Conservation (phyloP, 768 basidiomycete genomes). For the Tricholoma bakamatsutake region DNA sequence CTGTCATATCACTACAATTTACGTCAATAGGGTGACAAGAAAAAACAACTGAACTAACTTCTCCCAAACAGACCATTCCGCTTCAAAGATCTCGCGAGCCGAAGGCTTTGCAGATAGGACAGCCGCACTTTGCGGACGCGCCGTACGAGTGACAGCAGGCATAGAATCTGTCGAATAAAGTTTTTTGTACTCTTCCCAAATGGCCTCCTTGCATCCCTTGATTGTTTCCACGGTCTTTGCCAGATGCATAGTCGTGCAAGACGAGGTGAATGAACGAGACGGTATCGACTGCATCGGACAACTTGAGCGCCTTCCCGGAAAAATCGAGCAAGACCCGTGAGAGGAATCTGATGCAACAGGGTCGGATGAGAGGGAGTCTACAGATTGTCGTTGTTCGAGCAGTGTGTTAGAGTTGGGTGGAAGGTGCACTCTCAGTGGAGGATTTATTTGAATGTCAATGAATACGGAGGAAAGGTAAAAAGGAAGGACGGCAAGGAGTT, state of each 20-base stretch:
- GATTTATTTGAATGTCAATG: conserved; percentile 42
- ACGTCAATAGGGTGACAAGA: background rate
- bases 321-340: background rate
- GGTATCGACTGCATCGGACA: background rate
- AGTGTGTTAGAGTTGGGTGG: conserved; percentile 40
- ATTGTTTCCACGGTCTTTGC: conserved; percentile 53
- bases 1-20: conserved; percentile 61
- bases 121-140: conserved; percentile 20
- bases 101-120: conserved; percentile 18
- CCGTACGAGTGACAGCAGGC: conserved; percentile 30
- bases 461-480: conserved; percentile 60
- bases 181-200: conserved; percentile 58
- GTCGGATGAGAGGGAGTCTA: background rate
- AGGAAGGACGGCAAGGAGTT: conserved; percentile 53
- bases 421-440: conserved; percentile 45
- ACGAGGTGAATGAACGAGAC: conserved; percentile 12
- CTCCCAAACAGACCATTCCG: conserved; percentile 66
- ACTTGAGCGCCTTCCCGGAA: background rate
- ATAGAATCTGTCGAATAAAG: conserved; percentile 38
- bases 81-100: conserved; percentile 56
- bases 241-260: conserved; percentile 61
- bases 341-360: background rate
- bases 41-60: conserved; percentile 37
- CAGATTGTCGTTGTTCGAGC: background rate
- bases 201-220: conserved; percentile 60